Evolutionary conservation across 352 stramenopile species (phyloP), one percentile per base, ranked within the genome.

Genomic region (Phytophthora pseudosyringae): DNA sequence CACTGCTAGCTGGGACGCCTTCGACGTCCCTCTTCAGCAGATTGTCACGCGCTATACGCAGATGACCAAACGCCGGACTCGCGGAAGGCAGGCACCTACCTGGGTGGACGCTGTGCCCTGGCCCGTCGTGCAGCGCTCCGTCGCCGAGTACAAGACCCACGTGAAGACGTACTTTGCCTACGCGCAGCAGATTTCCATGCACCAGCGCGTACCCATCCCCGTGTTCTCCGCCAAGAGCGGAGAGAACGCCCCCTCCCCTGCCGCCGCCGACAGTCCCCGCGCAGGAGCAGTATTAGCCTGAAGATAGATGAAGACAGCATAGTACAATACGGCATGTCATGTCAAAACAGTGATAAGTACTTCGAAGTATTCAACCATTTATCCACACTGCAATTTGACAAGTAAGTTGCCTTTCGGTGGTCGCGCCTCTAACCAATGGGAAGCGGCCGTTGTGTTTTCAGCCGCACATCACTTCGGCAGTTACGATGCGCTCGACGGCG

Each of bases 121-220:
- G 51, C 3, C 55, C 4, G 64, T 76, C 11, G 35, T 90, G 3
- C 69, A 86, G 58, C 81, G 78, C 25, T 78, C 83, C 12, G 59
- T 92, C 29, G 77, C 78, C 21, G 83, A 92, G 75, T 92, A 92
- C 78, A 76, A 77, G 26, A 68, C 64, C 41, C 78, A 86, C 57
- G 80, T 92, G 36, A 75, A 89, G 50, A 88, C 76, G 47, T 92
- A 92, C 62, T 93, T 91, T 46, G 48, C 64, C 26, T 76, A 64
- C 52, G 81, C 77, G 49, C 70, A 66, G 15, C 77, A 86, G 65
- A 59, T 89, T 49, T 93, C 81, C 29, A 60, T 91, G 47, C 84
- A 93, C 50, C 78, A 90, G 47, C 72, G 74, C 10, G 84, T 91
- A 56, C 81, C 81, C 18, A 85, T 73, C 48, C 84, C 84, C 1